Conservation (phyloP, 352 stramenopile genomes). For the Phytopythium kandeliae region DNA sequence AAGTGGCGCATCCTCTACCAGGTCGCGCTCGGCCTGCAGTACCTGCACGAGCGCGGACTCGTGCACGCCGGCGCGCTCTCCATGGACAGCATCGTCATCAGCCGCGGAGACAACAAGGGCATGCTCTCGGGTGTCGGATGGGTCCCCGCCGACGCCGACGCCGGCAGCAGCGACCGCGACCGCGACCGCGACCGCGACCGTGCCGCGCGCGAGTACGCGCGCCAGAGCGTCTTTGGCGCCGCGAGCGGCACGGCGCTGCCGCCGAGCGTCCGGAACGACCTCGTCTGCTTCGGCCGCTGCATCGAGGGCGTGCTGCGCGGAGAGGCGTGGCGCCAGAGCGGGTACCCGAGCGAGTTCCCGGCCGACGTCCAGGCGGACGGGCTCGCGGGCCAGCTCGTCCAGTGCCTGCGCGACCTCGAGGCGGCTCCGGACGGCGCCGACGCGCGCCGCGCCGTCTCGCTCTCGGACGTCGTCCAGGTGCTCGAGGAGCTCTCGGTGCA, state of each 20-base stretch:
- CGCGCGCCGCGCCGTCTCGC: not conserved
- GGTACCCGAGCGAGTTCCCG: conserved; percentile 8
- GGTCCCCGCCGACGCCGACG: not conserved
- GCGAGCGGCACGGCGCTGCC: not conserved
- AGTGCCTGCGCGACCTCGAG: not conserved
- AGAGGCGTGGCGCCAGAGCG: conserved; percentile 6
- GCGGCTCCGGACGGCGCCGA: not conserved
- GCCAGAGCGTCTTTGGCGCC: conserved; percentile 3
- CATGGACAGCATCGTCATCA: conserved; percentile 8
- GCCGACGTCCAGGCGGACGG: conserved; percentile 1
- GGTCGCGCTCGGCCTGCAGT: conserved; percentile 2
- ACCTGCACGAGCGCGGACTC: not conserved
- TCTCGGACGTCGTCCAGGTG: conserved; percentile 1
- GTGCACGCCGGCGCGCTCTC: conserved; percentile 12
- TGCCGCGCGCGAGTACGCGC: conserved; percentile 1
- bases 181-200: not conserved
- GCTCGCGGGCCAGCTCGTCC: conserved; percentile 2
- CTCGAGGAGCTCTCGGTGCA: conserved; percentile 7
- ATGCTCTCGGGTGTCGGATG: conserved; percentile 5
- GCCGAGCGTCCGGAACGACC: conserved; percentile 2
- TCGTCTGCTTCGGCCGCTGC: conserved; percentile 1
- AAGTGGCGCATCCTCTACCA: not conserved
- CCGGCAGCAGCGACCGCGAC: no score
- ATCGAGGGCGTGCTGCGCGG: conserved; percentile 4
- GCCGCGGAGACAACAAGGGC: conserved; percentile 7